A percentile compares a stretch with the other conserved stretches of the same genome.
These are phyloP conservation scores for Dittrichia graveolens DNA, from an alignment of 129 eudicot species.

Conservation along the genomic window DNA sequence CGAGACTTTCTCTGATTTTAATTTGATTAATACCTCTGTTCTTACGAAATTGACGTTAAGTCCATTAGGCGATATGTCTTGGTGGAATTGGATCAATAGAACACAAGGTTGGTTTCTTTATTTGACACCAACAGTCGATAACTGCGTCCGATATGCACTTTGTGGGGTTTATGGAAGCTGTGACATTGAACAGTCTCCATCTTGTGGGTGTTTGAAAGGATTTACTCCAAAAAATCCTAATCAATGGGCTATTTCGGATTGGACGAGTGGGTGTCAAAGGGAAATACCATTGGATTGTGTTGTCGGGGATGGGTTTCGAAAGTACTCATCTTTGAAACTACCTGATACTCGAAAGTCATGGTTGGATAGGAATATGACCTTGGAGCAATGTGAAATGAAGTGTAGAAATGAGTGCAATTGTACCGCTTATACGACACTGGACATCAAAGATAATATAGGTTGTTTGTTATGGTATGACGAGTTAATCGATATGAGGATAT, in stretches of 20 bases:
- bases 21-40: slow-evolving; percentile 18
- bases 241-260: slow-evolving; percentile 42
- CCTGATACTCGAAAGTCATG: slow-evolving; percentile 30
- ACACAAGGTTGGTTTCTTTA: slow-evolving; percentile 18
- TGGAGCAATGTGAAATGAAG: slow-evolving; percentile 27
- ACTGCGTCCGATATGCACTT: slow-evolving; percentile 31
- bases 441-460: slow-evolving; percentile 34
- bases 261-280: slow-evolving; percentile 53
- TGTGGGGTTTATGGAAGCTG: slow-evolving; percentile 53
- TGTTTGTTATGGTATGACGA: slow-evolving; percentile 52
- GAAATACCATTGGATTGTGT: slow-evolving; percentile 33
- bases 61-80: slow-evolving; percentile 6
- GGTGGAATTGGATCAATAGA: slow-evolving; percentile 26
- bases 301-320: slow-evolving; percentile 42
- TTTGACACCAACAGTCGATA: not conserved
- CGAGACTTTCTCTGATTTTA: slow-evolving; percentile 23
- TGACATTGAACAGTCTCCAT: slow-evolving; percentile 21
- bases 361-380: slow-evolving; percentile 31
- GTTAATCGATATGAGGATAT: slow-evolving; percentile 37
- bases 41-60: slow-evolving; percentile 14
- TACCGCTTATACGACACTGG: slow-evolving; percentile 5
- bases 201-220: slow-evolving; percentile 44
- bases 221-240: slow-evolving; percentile 36
- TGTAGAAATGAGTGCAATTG: slow-evolving; percentile 42
- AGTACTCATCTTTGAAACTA: slow-evolving; percentile 24